These are phyloP conservation scores for Diversispora epigaea DNA, from an alignment of 192 early-diverging fungal species.

Conservation along the genomic window DNA sequence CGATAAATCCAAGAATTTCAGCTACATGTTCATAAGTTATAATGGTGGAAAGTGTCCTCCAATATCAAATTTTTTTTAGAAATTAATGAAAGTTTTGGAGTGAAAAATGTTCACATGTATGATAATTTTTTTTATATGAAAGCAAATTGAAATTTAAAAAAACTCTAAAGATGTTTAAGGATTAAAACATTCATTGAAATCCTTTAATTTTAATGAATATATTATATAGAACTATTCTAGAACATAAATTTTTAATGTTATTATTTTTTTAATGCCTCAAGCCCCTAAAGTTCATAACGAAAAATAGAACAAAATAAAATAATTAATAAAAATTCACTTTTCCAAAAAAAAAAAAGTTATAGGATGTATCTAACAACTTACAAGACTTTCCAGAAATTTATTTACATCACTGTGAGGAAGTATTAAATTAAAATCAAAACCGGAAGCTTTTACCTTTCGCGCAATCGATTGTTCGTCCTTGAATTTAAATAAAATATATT, in stretches of 20 bases:
- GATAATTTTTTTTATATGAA: not conserved
- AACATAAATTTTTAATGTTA: not conserved
- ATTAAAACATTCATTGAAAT: conserved; percentile 6
- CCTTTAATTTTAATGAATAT: not conserved
- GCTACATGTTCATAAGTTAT: too few relatives aligned
- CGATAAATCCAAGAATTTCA: too few relatives aligned
- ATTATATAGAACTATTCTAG: too few relatives aligned
- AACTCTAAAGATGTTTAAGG: too few relatives aligned
- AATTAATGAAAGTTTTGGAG: conserved; percentile 15
- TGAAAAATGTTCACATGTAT: conserved; percentile 12
- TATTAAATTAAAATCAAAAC: conserved; percentile 14
- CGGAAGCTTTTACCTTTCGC: conserved; percentile 3
- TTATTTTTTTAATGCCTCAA: conserved; percentile 12
- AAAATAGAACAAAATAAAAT: not conserved
- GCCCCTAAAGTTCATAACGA: not conserved
- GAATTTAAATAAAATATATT: not conserved
- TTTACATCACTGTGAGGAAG: conserved; percentile 13
- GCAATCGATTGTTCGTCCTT: not conserved
- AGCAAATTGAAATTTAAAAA: not conserved
- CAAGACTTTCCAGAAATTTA: conserved; percentile 20
- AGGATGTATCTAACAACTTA: not conserved
- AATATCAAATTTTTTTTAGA: not conserved
- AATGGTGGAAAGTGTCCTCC: too few relatives aligned
- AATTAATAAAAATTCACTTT: not conserved
- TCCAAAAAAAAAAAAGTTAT: not conserved